Conservation (phyloP, 2,329 filamentous ascomycete genomes). For the Lachnellula arida region DNA sequence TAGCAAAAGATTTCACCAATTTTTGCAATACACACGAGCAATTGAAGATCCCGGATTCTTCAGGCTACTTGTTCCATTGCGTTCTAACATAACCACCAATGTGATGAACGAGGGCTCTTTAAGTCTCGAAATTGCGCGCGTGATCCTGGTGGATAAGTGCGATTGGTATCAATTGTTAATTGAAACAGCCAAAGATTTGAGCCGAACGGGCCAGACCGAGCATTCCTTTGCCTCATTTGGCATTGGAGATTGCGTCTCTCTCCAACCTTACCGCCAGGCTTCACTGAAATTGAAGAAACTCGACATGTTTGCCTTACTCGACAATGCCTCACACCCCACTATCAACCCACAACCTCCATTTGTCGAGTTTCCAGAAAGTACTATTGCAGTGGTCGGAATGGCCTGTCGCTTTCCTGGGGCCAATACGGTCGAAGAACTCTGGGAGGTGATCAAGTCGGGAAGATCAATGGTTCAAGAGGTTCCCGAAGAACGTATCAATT, state of each 20-base stretch:
- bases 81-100: neutral
- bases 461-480: slow-evolving; percentile 35
- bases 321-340: too few relatives aligned
- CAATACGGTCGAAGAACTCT: slow-evolving; percentile 56
- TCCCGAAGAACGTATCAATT: slow-evolving; percentile 9
- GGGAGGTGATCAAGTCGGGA: slow-evolving; percentile 60
- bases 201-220: neutral
- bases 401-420: slow-evolving; percentile 48
- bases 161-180: slow-evolving; percentile 10
- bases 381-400: slow-evolving; percentile 48
- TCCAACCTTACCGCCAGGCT: neutral
- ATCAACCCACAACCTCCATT: too few relatives aligned
- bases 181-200: slow-evolving; percentile 3
- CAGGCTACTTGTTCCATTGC: neutral
- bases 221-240: neutral
- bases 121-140: neutral
- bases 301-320: too few relatives aligned
- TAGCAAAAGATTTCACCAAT: neutral
- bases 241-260: neutral
- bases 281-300: too few relatives aligned
- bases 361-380: neutral
- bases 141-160: slow-evolving; percentile 6
- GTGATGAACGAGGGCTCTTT: neutral
- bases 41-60: neutral
- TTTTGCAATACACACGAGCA: neutral